Evolutionary conservation across 2,329 filamentous ascomycete species (phyloP), one percentile per base, ranked within the genome.

Genomic region (Aspergillus felis): DNA sequence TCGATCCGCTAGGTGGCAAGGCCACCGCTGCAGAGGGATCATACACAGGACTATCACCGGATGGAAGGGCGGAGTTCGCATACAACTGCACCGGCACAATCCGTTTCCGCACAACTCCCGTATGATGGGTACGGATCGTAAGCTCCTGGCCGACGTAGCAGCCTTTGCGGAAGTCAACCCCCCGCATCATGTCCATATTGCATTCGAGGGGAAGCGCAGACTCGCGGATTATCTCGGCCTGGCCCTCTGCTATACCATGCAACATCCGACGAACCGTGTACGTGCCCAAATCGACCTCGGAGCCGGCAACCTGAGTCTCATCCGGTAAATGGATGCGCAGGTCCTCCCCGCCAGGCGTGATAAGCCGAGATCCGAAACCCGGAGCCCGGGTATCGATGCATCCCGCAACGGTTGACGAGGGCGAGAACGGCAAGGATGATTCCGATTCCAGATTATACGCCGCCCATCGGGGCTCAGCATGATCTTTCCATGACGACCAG

Each of bases 141-240:
- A 99, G 82, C 74, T 99, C 94, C 76, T 99, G 94, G 0, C 94
- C 94, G 7, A 97, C 86, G 74, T 99, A 99, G 76, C 94, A 99
- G 7, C 94, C 94, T 78, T 99, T 99, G 70, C 86, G 86, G 78
- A 94, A 99, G 75, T 97, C 91, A 64, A 99, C 88, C 27, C 86
- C 94, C 50, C 84, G 83, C 82, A 90, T 90, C 58, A 90, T 78
- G 74, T 99, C 94, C 71, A 97, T 83, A 72, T 97, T 97, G 70
- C 83, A 88, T 75, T 97, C 93, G 74, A 92, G 87, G 1, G 94
- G 93, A 55, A 99, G 79, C 0, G 91, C 87, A 20, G 82, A 78
- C 62, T 89, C 89, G 57, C 81, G 77, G 6, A 84, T 72, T 22
- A 99, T 87, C 78, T 99, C 94, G 17, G 77, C 72, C 70, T 90